Percentiles rank a stretch among this genome's conserved stretches.
Evolutionary conservation across 2,329 filamentous ascomycete genomes (phyloP).

Genomic region (Colletotrichum sp.): DNA sequence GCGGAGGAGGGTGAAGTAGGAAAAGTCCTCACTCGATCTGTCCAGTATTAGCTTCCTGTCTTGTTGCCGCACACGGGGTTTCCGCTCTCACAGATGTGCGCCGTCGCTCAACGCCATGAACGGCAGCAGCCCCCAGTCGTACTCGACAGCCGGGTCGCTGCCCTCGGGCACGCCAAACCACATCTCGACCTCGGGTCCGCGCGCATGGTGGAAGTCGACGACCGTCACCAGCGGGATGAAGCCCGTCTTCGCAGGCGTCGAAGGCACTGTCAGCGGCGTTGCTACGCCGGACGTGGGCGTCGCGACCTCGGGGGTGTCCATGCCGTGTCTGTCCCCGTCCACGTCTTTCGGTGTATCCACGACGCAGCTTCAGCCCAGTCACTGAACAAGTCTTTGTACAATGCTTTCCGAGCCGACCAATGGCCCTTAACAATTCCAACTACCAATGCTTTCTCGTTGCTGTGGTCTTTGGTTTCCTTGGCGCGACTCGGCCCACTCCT

Average conservation of each 20-base stretch:
- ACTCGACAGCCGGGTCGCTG: conserved; percentile 78
- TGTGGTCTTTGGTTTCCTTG: conserved; percentile 6
- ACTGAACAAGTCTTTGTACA: background rate
- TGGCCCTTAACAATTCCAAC: background rate
- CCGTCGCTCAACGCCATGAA: conserved; percentile 98
- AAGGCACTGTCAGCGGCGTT: conserved; percentile 16
- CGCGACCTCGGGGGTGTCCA: conserved; percentile 16
- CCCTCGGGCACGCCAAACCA: conserved; percentile 84
- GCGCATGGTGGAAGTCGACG: conserved; percentile 84
- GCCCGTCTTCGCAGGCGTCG: conserved; percentile 32
- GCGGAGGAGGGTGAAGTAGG: conserved; percentile 90
- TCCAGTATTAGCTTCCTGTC: background rate
- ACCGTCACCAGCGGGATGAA: conserved; percentile 77
- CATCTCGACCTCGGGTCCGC: conserved; percentile 89
- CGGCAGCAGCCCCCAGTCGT: conserved; percentile 89
- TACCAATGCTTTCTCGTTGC: background rate
- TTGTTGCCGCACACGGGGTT: background rate
- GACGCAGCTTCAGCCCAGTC: background rate
- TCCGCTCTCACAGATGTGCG: conserved; percentile 80
- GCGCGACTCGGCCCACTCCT: conserved; percentile 12
- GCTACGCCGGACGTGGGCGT: conserved; percentile 14
- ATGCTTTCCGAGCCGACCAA: background rate
- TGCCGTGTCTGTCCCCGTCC: background rate
- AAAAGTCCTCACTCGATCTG: conserved; percentile 93
- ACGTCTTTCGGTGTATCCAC: background rate